Evolutionary conservation across 768 basidiomycete genomes (phyloP), one percentile per base, ranked within the genome.

Genomic region (Heimioporus sp.): DNA sequence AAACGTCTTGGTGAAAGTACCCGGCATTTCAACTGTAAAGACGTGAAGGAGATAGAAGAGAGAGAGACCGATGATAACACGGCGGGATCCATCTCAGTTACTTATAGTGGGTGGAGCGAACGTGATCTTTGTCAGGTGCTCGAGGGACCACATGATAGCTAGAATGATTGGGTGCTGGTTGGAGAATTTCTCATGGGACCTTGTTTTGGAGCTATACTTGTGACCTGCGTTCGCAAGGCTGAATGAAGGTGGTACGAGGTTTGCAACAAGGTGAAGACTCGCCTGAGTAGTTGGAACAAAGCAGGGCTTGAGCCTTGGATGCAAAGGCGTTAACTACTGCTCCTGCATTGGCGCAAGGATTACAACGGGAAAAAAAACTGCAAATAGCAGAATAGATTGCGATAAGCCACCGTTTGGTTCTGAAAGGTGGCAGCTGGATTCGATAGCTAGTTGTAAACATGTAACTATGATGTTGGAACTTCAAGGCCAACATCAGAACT

Each of bases 1-100:
- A 57, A 83, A 83, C n/a, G 70, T 68, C 66, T 83, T 66, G 10
- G 60, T 60, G 63, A 73, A 79, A 10, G 68, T 71, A 35, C 64
- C 49, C 8, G 75, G 66, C 76, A 76, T 77, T 41, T 36, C 35
- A 36, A 5, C 35, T 36, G 35, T 16, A 5, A 10, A 36, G 13
- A 36, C 13, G 35, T 10, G 35, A 36, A 36, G 16, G 35, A 36
- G 9, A 16, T 15, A 15, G 16, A 16, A 36, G 13, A 13, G 35
- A 36, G 16, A 36, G 35, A 36, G 35, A 16, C 16, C 11, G 11
- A 16, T 15, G 13, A 36, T 36, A 36, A 36, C 35, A 15, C 35
- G 16, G 15, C 16, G 4, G 15, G 15, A 15, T 13, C 15, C 16
- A 15, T 36, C 13, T 13, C 35, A 36, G 35, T 16, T 28, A 28